Evolutionary conservation across 1,284 basidiomycete genomes (phyloP), one percentile per base, ranked within the genome.

Genomic region (Limonomyces culmigenus): DNA sequence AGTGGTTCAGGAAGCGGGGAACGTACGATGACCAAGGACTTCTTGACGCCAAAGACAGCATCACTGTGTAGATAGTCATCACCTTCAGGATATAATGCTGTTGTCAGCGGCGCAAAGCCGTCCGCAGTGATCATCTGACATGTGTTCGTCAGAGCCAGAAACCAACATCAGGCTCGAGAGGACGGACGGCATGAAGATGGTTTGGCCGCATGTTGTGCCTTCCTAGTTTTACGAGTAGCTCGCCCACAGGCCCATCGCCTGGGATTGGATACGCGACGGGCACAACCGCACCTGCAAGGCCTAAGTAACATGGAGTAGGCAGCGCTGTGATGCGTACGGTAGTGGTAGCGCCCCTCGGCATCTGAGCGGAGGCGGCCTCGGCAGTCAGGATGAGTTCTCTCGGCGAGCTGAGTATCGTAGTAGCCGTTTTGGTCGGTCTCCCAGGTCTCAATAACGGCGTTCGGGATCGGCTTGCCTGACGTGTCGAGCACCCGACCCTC

Each of bases 231-330:
- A 59, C 40, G 17, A 88, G 54, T 40, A 88, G 47, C 19, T 64
- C 60, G 2, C 78, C 80, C 4, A 86, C 79, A 0, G 85, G 74
- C 0, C 85, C 70, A 43, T 89, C 85, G 34, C 66, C 70, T 0
- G 83, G 83, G 42, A 85, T 75, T n/a, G 84, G 70, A 51, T 91
- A 91, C 12, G 79, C 54, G 0, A 74, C 65, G 0, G 86, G 86
- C 46, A 83, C 72, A 12, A 89, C 63, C 17, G 79, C 81, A 25
- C n/a, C n/a, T n/a, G n/a, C n/a, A n/a, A n/a, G n/a, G n/a, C n/a
- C n/a, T n/a, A n/a, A n/a, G n/a, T n/a, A n/a, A n/a, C n/a, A n/a
- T n/a, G n/a, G n/a, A n/a, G n/a, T n/a, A n/a, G n/a, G n/a, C n/a
- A n/a, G n/a, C n/a, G n/a, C n/a, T n/a, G n/a, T n/a, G n/a, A n/a